phyloP scores from a whole-genome alignment of 345 rosid species.

The Citrus trifoliata region DNA sequence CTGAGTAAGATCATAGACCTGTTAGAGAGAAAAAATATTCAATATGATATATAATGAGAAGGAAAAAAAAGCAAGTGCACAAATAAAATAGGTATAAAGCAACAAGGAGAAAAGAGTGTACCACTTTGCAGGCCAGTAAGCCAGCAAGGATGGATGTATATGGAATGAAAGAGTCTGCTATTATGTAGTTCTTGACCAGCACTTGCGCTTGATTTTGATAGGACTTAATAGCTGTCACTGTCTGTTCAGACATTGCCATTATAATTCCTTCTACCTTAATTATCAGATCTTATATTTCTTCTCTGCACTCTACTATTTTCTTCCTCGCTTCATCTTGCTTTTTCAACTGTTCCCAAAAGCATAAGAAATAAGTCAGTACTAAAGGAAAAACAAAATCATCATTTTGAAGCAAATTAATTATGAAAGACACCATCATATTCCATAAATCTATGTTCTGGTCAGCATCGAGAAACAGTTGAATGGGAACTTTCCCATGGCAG shows the following conservation, averaged over 20 bases:
- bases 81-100: neutral
- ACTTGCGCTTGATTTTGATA: constrained; percentile 65
- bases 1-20: constrained; percentile 72
- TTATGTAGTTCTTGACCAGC: constrained; percentile 57
- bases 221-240: constrained; percentile 51
- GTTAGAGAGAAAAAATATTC: neutral
- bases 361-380: constrained; percentile 8
- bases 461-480: neutral
- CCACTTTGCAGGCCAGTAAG: constrained; percentile 79
- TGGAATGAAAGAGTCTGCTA: constrained; percentile 64
- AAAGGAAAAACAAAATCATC: neutral
- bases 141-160: constrained; percentile 74
- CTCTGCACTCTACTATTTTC: constrained; percentile 9
- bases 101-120: constrained; percentile 23
- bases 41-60: neutral
- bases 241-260: constrained; percentile 31
- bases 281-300: constrained; percentile 9
- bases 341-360: constrained; percentile 14
- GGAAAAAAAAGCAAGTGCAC: neutral
- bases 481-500: neutral
- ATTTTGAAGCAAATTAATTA: neutral
- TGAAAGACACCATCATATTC: neutral
- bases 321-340: constrained; percentile 14
- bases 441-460: neutral
- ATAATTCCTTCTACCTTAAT: constrained; percentile 13